phyloP scores from a whole-genome alignment of 768 basidiomycete genomes.

The Xerocomellus intermedius region DNA sequence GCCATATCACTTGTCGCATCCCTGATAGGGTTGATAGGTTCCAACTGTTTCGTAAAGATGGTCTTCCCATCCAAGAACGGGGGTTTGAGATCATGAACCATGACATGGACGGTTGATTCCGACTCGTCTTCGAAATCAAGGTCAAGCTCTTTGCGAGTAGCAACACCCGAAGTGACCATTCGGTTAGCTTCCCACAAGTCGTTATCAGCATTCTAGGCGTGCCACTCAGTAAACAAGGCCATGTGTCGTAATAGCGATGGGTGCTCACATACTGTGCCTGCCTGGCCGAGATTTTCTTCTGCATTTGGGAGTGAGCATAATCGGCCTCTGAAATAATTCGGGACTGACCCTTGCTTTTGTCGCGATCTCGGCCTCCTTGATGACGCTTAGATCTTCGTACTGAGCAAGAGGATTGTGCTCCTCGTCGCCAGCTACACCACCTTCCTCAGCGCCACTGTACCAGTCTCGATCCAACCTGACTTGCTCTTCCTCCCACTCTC shows the following conservation, averaged over 20 bases:
- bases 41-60: slow-evolving; percentile 94
- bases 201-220: slow-evolving; percentile 91
- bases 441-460: slow-evolving; percentile 92
- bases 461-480: slow-evolving; percentile 89
- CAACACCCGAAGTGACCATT: slow-evolving; percentile 94
- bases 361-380: slow-evolving; percentile 73
- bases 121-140: slow-evolving; percentile 96
- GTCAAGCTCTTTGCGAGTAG: slow-evolving; percentile 82
- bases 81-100: slow-evolving; percentile 95
- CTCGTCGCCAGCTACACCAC: slow-evolving; percentile 81
- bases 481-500: slow-evolving; percentile 99
- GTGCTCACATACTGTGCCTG: slow-evolving; percentile 91
- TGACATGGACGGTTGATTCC: slow-evolving; percentile 94
- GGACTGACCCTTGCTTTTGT: slow-evolving; percentile 67
- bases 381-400: slow-evolving; percentile 78
- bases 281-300: slow-evolving; percentile 89
- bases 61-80: slow-evolving; percentile 97
- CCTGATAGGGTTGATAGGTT: slow-evolving; percentile 94
- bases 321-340: not conserved
- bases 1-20: slow-evolving; percentile 96
- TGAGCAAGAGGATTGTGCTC: slow-evolving; percentile 91
- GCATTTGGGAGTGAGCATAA: slow-evolving; percentile 17
- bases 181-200: slow-evolving; percentile 99
- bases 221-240: slow-evolving; percentile 17
- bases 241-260: not conserved